These are phyloP conservation scores for Xylaria arbuscula DNA, from an alignment of 2,329 filamentous ascomycete genomes.

Conservation along the genomic window DNA sequence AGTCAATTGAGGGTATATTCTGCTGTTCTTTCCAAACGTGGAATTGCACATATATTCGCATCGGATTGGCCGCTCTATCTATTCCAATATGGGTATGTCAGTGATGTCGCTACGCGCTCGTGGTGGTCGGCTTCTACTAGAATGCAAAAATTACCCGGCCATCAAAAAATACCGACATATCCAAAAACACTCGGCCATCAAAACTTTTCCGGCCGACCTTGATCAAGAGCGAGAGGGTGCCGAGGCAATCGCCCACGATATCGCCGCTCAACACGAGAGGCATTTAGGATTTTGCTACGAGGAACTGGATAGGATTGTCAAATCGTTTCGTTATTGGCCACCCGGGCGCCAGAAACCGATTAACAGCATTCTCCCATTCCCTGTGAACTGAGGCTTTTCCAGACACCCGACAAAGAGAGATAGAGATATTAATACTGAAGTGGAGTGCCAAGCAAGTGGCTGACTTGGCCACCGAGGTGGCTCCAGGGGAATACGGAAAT, in stretches of 20 bases:
- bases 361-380: no score
- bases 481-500: no score
- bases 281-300: conserved; percentile 10
- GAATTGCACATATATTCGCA: conserved; percentile 12
- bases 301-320: conserved; percentile 9
- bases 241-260: conserved; percentile 9
- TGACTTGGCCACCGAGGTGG: no score
- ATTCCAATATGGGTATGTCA: not conserved
- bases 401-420: no score
- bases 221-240: conserved; percentile 2
- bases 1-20: no score
- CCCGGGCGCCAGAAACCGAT: no score
- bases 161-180: no score
- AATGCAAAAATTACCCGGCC: no score
- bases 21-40: conserved; percentile 7
- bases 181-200: not conserved
- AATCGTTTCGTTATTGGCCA: conserved; percentile 13
- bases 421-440: no score
- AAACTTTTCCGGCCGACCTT: not conserved
- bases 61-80: not conserved
- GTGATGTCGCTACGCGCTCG: conserved; percentile 3
- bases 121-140: conserved; percentile 5
- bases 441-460: no score
- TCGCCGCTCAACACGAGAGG: conserved; percentile 9
- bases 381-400: no score